These are phyloP conservation scores for Fraxinus albicans DNA, from an alignment of 305 asterid genomes.

Conservation along the genomic window DNA sequence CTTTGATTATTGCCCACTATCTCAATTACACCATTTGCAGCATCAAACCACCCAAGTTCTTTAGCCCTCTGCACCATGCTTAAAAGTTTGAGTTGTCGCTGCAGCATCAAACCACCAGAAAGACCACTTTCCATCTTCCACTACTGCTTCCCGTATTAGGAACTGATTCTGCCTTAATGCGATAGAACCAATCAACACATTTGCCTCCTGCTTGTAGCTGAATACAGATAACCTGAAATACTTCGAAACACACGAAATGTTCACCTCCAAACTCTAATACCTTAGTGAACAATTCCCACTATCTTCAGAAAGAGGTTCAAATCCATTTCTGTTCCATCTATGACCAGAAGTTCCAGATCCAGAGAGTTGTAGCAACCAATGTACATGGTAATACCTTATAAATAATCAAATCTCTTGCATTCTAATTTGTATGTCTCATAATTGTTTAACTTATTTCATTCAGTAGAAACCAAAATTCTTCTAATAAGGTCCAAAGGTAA, in stretches of 20 bases:
- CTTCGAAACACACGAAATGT: neutral
- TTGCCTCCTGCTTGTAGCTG: neutral
- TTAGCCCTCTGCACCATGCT: neutral
- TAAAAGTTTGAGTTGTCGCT: neutral
- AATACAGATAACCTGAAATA: neutral
- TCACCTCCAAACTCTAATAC: neutral
- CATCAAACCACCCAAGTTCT: neutral
- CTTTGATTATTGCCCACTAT: neutral
- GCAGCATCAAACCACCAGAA: neutral
- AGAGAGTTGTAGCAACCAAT: neutral
- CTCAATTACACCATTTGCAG: neutral
- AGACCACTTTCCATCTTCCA: neutral
- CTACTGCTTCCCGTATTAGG: neutral
- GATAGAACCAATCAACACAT: neutral
- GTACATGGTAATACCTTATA: neutral
- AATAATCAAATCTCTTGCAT: neutral
- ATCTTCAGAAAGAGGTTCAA: neutral
- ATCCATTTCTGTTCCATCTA: neutral
- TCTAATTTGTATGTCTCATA: neutral
- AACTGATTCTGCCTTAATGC: neutral
- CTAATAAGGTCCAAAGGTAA: neutral
- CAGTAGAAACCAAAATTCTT: neutral
- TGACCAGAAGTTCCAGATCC: neutral
- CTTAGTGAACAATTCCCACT: neutral
- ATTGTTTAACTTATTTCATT: neutral